These are phyloP conservation scores for Globisporangium nunn DNA, from an alignment of 352 stramenopile species.

Conservation along the genomic window DNA sequence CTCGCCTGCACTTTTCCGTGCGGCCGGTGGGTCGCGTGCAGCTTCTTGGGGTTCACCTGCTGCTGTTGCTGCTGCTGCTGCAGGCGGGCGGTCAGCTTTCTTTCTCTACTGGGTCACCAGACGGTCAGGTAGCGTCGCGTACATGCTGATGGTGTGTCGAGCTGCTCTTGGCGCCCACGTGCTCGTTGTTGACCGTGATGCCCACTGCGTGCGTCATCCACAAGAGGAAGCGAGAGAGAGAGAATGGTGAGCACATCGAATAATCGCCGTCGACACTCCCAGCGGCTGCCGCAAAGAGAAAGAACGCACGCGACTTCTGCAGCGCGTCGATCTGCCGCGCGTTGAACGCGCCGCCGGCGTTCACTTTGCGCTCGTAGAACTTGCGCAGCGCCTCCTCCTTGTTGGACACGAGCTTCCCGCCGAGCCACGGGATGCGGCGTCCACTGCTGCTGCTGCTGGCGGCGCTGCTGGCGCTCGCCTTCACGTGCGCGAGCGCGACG, in stretches of 20 bases:
- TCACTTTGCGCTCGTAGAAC: slow-evolving; percentile 76
- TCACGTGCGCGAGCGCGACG: slow-evolving; percentile 62
- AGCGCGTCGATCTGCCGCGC: slow-evolving; percentile 41
- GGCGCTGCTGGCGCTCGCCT: slow-evolving; percentile 30
- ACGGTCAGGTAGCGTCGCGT: not conserved
- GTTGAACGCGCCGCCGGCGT: slow-evolving; percentile 32
- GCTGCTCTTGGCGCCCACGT: slow-evolving; percentile 3
- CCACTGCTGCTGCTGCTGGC: slow-evolving; percentile 11
- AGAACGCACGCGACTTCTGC: slow-evolving; percentile 32
- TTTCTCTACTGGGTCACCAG: not conserved
- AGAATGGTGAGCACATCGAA: too few species aligned
- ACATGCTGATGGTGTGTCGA: not conserved
- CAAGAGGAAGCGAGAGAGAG: not conserved
- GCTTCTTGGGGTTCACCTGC: slow-evolving; percentile 36
- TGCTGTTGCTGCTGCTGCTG: not conserved
- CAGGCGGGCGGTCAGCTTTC: not conserved
- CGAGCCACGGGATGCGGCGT: slow-evolving; percentile 62
- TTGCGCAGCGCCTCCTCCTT: slow-evolving; percentile 83
- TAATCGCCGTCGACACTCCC: too few species aligned
- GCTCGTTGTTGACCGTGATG: slow-evolving; percentile 15
- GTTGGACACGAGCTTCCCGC: slow-evolving; percentile 78
- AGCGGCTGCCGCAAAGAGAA: too few species aligned
- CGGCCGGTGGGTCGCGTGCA: slow-evolving; percentile 31
- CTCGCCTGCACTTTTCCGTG: slow-evolving; percentile 38
- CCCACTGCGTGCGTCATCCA: slow-evolving; percentile 9